Evolutionary conservation across 2,329 filamentous ascomycete species (phyloP).

Genomic region (Fusarium sp.): DNA sequence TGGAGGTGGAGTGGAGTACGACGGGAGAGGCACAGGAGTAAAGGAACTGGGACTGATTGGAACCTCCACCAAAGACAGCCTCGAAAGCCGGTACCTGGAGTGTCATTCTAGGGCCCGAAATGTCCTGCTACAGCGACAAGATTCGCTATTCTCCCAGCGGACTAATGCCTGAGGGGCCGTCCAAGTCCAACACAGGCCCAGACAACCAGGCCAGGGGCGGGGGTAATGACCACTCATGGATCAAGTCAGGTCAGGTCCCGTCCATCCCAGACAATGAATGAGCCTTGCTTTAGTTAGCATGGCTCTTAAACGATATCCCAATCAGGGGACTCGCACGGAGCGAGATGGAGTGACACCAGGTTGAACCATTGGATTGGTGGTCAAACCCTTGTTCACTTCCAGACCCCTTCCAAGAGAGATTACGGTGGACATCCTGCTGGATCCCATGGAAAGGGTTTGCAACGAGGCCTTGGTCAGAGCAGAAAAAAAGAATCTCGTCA

Average conservation of each 20-base stretch:
- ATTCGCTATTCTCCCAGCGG: slow-evolving; percentile 4
- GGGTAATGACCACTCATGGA: slow-evolving; percentile 13
- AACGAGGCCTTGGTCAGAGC: slow-evolving; percentile 17
- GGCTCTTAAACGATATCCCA: slow-evolving; percentile 24
- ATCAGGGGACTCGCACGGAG: slow-evolving; percentile 28
- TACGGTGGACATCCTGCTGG: slow-evolving; percentile 32
- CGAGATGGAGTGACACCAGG: slow-evolving; percentile 31
- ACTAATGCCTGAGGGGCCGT: slow-evolving; percentile 12
- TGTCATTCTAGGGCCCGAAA: slow-evolving; percentile 2
- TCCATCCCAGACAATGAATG: slow-evolving; percentile 32
- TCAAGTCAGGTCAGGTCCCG: slow-evolving; percentile 4
- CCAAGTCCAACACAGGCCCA: slow-evolving; percentile 11
- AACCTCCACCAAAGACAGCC: slow-evolving; percentile 21
- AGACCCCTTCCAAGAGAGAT: slow-evolving; percentile 38
- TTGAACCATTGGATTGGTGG: slow-evolving; percentile 30
- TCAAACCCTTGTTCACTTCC: slow-evolving; percentile 19
- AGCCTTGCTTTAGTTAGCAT: slow-evolving; percentile 16
- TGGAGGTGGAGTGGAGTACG: slow-evolving; percentile 27
- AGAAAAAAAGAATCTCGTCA: slow-evolving; percentile 14
- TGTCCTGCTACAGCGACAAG: slow-evolving; percentile 5
- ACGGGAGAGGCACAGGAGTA: slow-evolving; percentile 36
- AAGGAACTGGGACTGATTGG: neutral
- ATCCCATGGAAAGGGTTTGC: slow-evolving; percentile 24
- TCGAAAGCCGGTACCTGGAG: slow-evolving; percentile 8
- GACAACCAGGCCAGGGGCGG: neutral